Base-by-base conservation (phyloP, 208 protist species). In the Wallacemonas collosoma region DNA sequence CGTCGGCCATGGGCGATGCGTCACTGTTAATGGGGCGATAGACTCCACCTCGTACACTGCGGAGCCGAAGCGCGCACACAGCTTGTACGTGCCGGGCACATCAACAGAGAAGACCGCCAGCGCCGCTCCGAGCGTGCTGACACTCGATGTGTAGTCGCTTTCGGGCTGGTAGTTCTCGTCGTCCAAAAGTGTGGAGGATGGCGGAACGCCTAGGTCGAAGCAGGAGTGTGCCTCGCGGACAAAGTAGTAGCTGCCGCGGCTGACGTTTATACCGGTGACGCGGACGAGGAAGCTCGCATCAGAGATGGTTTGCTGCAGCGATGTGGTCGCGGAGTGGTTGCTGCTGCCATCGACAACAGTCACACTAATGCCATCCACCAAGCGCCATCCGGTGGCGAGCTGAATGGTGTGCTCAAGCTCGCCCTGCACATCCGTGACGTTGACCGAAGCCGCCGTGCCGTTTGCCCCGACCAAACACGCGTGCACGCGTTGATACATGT, bases 1-100 rank as follows among this genome's bases (percentile, higher is more conserved):
- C 55, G 64, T 69, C 9, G 51, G 38, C 45, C 45, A 69, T n/a
- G 64, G 64, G 47, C 53, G 36, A 12, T 71, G 58, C 26, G 40
- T 65, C 17, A 77, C 74, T 0, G 51, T 54, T 17, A 79, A 64
- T 2, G 57, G 14, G 15, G 65, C 69, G 60, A 56, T 40, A 48
- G 81, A 81, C 36, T 82, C 79, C 2, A 92, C 83, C 40, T 64
- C 69, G 77, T 92, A 89, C 17, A 81, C 64, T 11, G 73, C 72
- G 36, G 65, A 65, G 65, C 66, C 71, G 15, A 89, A 48, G 11
- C 76, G 64, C 48, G 73, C 76, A 67, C 84, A 92, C 47, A 92
- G 79, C 65, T 80, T 87, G 72, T 89, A 92, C 26, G 9, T 26
- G 14, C 87, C 83, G 7, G 81, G 72, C 8, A 50, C 66, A 44